Evolutionary conservation across 768 basidiomycete genomes (phyloP).

Genomic region (Antrodiella citrinella): DNA sequence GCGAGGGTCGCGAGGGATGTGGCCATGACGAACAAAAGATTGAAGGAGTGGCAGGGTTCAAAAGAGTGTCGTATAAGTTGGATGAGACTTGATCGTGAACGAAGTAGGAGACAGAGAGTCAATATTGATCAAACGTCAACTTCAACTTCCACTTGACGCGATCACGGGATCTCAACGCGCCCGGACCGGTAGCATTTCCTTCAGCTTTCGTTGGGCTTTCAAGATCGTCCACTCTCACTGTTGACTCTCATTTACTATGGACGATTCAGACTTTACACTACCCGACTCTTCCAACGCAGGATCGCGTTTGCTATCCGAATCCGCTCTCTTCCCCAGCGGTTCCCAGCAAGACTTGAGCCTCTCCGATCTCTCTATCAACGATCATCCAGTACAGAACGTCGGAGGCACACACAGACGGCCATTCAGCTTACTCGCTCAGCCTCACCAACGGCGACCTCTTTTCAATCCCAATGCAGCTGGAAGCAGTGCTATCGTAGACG

Average conservation of each 20-base stretch:
- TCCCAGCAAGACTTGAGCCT: conserved; percentile 41
- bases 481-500: conserved; percentile 3
- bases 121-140: background rate
- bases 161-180: too few species aligned
- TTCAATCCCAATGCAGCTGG: background rate
- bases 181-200: too few species aligned
- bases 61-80: background rate
- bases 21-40: too few species aligned
- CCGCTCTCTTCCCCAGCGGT: conserved; percentile 25
- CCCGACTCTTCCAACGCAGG: conserved; percentile 14
- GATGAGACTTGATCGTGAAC: background rate
- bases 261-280: conserved; percentile 22
- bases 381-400: conserved; percentile 18
- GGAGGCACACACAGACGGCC: conserved; percentile 11
- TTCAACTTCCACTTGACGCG: too few species aligned
- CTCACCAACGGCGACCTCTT: conserved; percentile 6
- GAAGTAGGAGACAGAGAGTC: background rate
- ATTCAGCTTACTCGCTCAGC: conserved; percentile 26
- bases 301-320: conserved; percentile 41
- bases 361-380: conserved; percentile 43
- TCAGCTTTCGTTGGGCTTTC: too few species aligned
- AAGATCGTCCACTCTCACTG: too few species aligned
- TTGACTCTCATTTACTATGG: conserved; percentile 19
- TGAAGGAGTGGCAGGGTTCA: background rate
- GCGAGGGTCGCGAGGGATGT: background rate